Evolutionary conservation across 495 filamentous ascomycete genomes (phyloP).

Genomic region (Staphylotrichum longicolle): DNA sequence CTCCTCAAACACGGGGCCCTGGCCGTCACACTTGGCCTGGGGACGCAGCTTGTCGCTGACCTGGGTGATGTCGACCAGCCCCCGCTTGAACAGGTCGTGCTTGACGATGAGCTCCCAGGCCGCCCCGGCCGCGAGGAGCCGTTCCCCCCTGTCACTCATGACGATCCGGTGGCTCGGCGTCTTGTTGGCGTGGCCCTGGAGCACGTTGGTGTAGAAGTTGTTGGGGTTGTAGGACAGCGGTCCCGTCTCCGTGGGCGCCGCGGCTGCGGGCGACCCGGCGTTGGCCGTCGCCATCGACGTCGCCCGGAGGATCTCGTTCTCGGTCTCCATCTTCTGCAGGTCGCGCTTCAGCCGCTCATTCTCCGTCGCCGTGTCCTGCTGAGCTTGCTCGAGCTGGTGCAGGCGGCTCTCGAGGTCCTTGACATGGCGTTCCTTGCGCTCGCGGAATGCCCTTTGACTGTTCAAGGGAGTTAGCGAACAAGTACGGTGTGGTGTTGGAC

Average conservation of each 20-base stretch:
- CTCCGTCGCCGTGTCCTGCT: constrained; percentile 51
- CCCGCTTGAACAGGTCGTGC: constrained; percentile 75
- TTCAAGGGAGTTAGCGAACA: constrained; percentile 19
- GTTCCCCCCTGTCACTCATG: constrained; percentile 66
- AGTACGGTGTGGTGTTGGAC: not conserved
- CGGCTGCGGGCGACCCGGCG: constrained; percentile 28
- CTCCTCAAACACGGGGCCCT: constrained; percentile 88
- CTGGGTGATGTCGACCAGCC: constrained; percentile 78
- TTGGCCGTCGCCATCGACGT: constrained; percentile 49
- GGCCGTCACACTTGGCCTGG: constrained; percentile 81
- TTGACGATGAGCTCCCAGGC: constrained; percentile 90
- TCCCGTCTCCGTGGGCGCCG: constrained; percentile 51
- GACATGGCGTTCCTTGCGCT: constrained; percentile 92
- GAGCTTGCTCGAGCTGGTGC: constrained; percentile 61
- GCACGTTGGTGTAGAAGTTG: constrained; percentile 62
- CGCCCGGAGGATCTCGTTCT: constrained; percentile 93
- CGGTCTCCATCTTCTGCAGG: constrained; percentile 73
- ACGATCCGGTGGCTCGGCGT: constrained; percentile 67
- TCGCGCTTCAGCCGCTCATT: constrained; percentile 84
- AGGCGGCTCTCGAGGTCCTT: constrained; percentile 89
- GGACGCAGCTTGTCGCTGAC: constrained; percentile 73
- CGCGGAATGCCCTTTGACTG: constrained; percentile 94
- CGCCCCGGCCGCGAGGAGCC: constrained; percentile 71
- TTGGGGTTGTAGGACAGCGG: constrained; percentile 72
- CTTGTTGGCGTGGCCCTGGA: constrained; percentile 56